Percentiles rank a stretch among this genome's conserved stretches.
These are phyloP conservation scores for Iris macrosiphon DNA, from an alignment of 106 monocot genomes.

Conservation along the genomic window DNA sequence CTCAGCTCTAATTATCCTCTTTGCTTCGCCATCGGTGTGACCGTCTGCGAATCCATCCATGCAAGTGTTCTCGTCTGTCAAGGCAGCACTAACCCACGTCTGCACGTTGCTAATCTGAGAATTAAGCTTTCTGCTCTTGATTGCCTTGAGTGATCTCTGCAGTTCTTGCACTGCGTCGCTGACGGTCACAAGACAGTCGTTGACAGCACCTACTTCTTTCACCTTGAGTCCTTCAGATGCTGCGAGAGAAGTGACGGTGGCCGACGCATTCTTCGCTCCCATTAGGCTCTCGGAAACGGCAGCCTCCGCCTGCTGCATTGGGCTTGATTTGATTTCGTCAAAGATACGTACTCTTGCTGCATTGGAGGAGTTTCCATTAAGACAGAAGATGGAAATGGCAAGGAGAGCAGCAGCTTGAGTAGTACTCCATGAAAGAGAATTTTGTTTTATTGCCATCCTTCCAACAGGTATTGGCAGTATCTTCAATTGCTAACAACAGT, in stretches of 20 bases:
- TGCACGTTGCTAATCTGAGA: slow-evolving; percentile 1
- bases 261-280: background rate
- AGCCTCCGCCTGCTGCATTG: background rate
- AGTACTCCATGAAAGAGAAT: too few species aligned
- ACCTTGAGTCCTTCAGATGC: background rate
- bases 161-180: slow-evolving; percentile 11
- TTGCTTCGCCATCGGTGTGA: background rate
- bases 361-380: background rate
- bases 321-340: background rate
- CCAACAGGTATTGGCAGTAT: too few species aligned
- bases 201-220: background rate
- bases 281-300: slow-evolving; percentile 9
- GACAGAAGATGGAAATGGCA: background rate
- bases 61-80: slow-evolving; percentile 24
- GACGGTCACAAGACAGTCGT: slow-evolving; percentile 11
- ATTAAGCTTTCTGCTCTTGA: background rate
- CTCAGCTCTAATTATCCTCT: background rate
- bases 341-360: background rate
- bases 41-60: slow-evolving; percentile 10
- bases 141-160: background rate
- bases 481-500: too few species aligned
- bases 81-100: slow-evolving; percentile 35
- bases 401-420: too few species aligned
- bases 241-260: background rate
- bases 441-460: too few species aligned